phyloP scores from a whole-genome alignment of 2,329 filamentous ascomycete genomes.

The Alternaria arbusti region DNA sequence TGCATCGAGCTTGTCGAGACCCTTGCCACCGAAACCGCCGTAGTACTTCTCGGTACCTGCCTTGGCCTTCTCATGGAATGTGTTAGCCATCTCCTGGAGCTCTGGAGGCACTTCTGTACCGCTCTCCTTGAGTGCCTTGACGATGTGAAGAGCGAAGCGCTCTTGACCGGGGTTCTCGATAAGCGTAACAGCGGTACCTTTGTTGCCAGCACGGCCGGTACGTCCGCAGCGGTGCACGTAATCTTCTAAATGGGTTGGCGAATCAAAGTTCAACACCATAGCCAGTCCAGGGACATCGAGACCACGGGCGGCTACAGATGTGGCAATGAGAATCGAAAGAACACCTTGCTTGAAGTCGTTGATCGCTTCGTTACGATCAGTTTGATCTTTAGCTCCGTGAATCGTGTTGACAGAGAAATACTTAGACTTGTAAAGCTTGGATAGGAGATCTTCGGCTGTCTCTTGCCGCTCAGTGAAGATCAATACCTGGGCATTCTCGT shows the following conservation, averaged over 20 bases:
- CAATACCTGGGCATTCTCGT: constrained; percentile 87
- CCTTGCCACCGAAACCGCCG: constrained; percentile 92
- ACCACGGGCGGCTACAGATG: constrained; percentile 92
- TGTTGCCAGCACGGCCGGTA: constrained; percentile 93
- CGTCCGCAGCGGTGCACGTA: constrained; percentile 95
- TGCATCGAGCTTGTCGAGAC: constrained; percentile 87
- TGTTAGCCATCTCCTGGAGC: constrained; percentile 65
- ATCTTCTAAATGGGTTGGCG: constrained; percentile 92
- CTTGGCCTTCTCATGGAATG: constrained; percentile 89
- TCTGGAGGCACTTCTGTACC: constrained; percentile 80
- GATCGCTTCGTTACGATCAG: constrained; percentile 44
- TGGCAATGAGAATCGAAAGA: constrained; percentile 89
- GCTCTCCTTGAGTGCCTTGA: constrained; percentile 91
- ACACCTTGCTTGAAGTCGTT: constrained; percentile 67
- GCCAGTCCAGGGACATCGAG: constrained; percentile 96
- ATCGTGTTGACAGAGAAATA: constrained; percentile 67
- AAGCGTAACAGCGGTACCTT: constrained; percentile 92
- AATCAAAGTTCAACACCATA: constrained; percentile 94
- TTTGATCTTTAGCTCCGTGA: constrained; percentile 74
- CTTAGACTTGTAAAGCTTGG: constrained; percentile 38
- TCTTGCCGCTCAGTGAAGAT: constrained; percentile 95
- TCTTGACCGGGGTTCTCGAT: constrained; percentile 91
- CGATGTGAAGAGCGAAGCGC: constrained; percentile 85
- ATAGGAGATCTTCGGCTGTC: constrained; percentile 57
- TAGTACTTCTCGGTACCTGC: constrained; percentile 85